phyloP scores from a whole-genome alignment of 2,329 filamentous ascomycete genomes.

The Colletotrichum neosansevieriae region DNA sequence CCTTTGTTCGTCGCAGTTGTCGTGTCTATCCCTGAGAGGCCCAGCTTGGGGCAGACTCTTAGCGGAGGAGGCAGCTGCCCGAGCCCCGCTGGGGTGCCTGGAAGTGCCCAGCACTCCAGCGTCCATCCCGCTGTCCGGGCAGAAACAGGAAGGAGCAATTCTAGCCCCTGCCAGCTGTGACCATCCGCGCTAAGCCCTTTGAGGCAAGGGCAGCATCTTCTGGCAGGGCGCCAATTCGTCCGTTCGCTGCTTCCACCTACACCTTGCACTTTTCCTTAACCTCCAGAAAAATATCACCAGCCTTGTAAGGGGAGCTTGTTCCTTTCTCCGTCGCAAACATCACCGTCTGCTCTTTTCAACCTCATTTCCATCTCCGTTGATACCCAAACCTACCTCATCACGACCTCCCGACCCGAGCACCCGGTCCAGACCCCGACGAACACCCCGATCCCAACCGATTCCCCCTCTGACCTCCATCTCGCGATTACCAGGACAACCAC shows the following conservation, averaged over 20 bases:
- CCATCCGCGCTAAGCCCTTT: conserved; percentile 31
- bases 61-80: conserved; percentile 29
- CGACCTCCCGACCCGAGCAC: conserved; percentile 34
- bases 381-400: conserved; percentile 34
- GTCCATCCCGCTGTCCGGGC: conserved; percentile 19
- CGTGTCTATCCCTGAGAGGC: conserved; percentile 38
- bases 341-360: conserved; percentile 35
- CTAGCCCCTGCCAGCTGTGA: conserved; percentile 32
- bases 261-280: conserved; percentile 41
- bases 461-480: conserved; percentile 31
- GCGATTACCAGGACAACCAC: conserved; percentile 37
- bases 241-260: conserved; percentile 39
- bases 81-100: conserved; percentile 33
- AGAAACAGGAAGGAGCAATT: conserved; percentile 29
- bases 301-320: conserved; percentile 41
- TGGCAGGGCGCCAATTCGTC: conserved; percentile 42
- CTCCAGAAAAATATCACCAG: conserved; percentile 43
- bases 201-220: conserved; percentile 32
- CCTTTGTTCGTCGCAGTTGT: conserved; percentile 13
- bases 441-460: conserved; percentile 33
- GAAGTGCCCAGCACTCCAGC: conserved; percentile 24
- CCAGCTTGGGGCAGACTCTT: conserved; percentile 27
- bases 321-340: conserved; percentile 41
- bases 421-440: conserved; percentile 29
- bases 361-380: conserved; percentile 41